Base-by-base conservation (phyloP, 1,139 yeast genomes). In the Kurtzmaniella quercitrusa region DNA sequence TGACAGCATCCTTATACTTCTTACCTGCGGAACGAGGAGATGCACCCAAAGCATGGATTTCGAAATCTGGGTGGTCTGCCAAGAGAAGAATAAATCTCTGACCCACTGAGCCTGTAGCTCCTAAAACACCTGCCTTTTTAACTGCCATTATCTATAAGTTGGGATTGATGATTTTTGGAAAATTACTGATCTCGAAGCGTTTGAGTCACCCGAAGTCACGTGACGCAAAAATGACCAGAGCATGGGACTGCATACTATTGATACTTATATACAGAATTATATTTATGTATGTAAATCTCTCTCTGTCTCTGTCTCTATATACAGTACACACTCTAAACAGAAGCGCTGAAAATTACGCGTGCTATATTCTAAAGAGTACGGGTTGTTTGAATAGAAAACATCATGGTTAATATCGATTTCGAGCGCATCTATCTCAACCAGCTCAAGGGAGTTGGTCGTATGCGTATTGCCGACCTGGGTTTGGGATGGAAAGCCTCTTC, bases 91-190 rank as follows among this genome's bases (percentile, higher is more conserved):
- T 91, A 61, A 93, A 93, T 56, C 98, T 78, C 68, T 93, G 99
- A 43, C 99, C 99, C 38, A 93, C 99, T 36, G 96, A 84, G 41
- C 98, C 98, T 18, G 98, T 91, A 53, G 98, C 98, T 42, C 98
- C 98, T 51, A 93, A 74, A 55, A 93, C 96, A 69, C 98, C 98
- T 15, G 82, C 84, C 62, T 76, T 78, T 52, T 66, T 76, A 30
- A 65, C 47, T 36, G 46, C 52, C 61, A 56, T 58, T 16, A n/a
- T 30, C 30, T 14, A 18, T 41, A 21, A 33, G 21, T 33, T 33
- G 12, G 19, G 9, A 15, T 19, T 19, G 16, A 19, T 34, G 14
- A 19, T 11, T 8, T 19, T 12, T 19, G 16, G 15, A 26, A 26
- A 26, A 26, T 26, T 26, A 12, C 30, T 26, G n/a, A 9, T n/a